Base-by-base conservation (phyloP, 352 stramenopile species). In the Poterioochromonas sp. region DNA sequence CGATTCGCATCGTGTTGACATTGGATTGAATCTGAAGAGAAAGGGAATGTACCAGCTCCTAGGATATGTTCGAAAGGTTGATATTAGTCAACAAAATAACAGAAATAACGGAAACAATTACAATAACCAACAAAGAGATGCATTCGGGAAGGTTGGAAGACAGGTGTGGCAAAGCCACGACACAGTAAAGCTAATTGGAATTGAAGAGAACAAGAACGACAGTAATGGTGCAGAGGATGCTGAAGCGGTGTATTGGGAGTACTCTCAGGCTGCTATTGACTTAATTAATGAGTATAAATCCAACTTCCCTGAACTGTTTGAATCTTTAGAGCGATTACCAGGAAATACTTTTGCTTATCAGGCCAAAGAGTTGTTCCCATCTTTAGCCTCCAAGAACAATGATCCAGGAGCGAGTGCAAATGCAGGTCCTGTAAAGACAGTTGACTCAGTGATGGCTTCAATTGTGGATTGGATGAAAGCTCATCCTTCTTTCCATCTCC, bases 391-490 rank as follows among this genome's bases (percentile, higher is more conserved):
- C 47, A 58, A 26, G 15, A 26, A 15, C 15, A 58, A 58, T 58
- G 47, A 58, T 26, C n/a, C n/a, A n/a, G n/a, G n/a, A n/a, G n/a
- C n/a, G n/a, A n/a, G n/a, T n/a, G n/a, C n/a, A n/a, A n/a, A n/a
- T n/a, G n/a, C n/a, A n/a, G n/a, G n/a, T n/a, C n/a, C n/a, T 40
- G 37, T n/a, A 35, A 76, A 32, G 44, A 53, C 44, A 53, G 34
- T 78, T 86, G 41, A 90, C 91, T 65, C 82, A 87, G 12, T 18
- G 8, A 8, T 78, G 1, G 49, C 34, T 12, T 87, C 93, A 64
- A 86, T 97, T 15, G 88, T 92, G 64, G 87, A 93, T 76, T 98
- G 93, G 93, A 88, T 98, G 51, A 91, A 95, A 77, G 83, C 89
- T 43, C 86, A 95, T 58, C 89, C 93, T 78, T 90, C 93, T 62